These are phyloP conservation scores for Testicularia cyperi DNA, from an alignment of 1,284 basidiomycete genomes.

Conservation along the genomic window DNA sequence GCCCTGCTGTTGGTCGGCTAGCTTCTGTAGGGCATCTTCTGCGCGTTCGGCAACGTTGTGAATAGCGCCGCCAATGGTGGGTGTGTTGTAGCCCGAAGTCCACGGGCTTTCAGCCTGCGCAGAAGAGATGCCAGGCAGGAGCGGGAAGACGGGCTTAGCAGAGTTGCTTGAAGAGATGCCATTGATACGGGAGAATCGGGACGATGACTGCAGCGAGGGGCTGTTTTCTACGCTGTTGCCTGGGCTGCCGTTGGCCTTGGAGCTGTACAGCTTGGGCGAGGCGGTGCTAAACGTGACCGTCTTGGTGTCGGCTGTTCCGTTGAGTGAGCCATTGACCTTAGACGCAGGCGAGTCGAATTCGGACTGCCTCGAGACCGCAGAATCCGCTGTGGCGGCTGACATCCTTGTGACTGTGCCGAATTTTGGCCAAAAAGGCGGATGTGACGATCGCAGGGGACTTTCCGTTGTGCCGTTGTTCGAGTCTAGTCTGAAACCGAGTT, in stretches of 20 bases:
- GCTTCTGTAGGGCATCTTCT: slow-evolving; percentile 15
- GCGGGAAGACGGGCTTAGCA: slow-evolving; percentile 19
- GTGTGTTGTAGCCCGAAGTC: slow-evolving; percentile 33
- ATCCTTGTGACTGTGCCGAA: too few relatives aligned
- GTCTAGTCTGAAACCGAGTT: too few relatives aligned
- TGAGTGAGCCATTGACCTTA: slow-evolving; percentile 9
- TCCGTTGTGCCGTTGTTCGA: too few relatives aligned
- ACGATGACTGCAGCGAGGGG: slow-evolving; percentile 15
- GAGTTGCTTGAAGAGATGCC: slow-evolving; percentile 4
- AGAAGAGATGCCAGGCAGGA: slow-evolving; percentile 25
- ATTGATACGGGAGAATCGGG: slow-evolving; percentile 28
- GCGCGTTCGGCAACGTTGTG: slow-evolving; percentile 33
- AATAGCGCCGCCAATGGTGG: slow-evolving; percentile 9
- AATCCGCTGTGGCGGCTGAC: slow-evolving; percentile 4
- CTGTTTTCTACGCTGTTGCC: slow-evolving; percentile 1
- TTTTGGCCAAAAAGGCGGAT: too few relatives aligned
- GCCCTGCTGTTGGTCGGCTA: slow-evolving; percentile 13
- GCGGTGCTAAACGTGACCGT: slow-evolving; percentile 9
- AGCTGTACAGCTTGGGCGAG: neutral
- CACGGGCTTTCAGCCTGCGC: slow-evolving; percentile 28
- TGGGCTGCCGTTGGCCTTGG: neutral
- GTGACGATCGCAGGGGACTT: too few relatives aligned
- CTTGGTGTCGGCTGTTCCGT: slow-evolving; percentile 1
- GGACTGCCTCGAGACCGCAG: neutral
- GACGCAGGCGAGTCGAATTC: slow-evolving; percentile 13